Base-by-base conservation (phyloP, 495 filamentous ascomycete genomes). In the Rhypophila decipiens region DNA sequence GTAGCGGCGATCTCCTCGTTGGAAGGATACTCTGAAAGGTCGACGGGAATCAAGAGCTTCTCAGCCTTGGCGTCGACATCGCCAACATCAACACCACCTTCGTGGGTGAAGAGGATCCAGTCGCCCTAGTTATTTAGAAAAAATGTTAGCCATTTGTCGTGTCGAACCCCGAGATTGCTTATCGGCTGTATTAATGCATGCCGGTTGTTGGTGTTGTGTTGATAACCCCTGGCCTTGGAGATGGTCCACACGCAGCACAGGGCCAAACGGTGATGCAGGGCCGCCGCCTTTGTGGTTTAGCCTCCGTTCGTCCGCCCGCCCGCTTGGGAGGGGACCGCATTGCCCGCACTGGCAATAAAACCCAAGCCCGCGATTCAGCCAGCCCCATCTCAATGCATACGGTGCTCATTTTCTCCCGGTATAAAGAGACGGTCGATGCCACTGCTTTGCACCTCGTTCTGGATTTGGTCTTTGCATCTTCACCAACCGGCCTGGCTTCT, bases 51-150 rank as follows among this genome's bases (percentile, higher is more conserved):
- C 53, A 99, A 77, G 42, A 99, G 76, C 83, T 96, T 99, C 82
- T 96, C 87, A 34, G 93, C 93, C 78, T 99, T 99, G 34, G 83
- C 88, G 62, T 98, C 93, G 50, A 98, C 93, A 85, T 98, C 93
- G 68, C 93, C 93, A 63, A 98, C 93, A 69, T 98, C 93, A 53
- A 99, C 91, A 83, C 93, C 93, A 77, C 93, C 93, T 73, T 99
- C 94, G 72, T 97, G 88, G 52, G 88, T 95, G 78, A 98, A 98
- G 61, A 97, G 88, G 69, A 99, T 96, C 88, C 88, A 96, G 72
- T 99, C 93, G 62, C 94, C 93, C 93, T 98, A 65, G 58, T 27
- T 20, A n/a, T 47, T 40, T 37, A n/a, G 15, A 31, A 31, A 13
- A n/a, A 31, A 50, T 13, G 59, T 72, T 55, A 70, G 67, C 52